Evolutionary conservation across 805 yeast species (phyloP), one percentile per base, ranked within the genome.

Genomic region (Metschnikowia kofuensis): DNA sequence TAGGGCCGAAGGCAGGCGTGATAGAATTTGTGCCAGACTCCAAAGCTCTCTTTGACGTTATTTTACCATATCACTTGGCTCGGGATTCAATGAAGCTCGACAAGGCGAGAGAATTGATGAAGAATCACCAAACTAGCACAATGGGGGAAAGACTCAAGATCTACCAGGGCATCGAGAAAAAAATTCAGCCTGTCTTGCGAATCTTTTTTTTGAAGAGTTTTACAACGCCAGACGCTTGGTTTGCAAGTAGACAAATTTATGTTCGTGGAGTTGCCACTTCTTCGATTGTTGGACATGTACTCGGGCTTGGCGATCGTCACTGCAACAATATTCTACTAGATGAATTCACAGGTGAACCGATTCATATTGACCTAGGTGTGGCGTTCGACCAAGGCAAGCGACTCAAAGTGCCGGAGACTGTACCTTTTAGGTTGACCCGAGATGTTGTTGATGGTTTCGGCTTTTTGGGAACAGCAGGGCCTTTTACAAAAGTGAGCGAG

Each of bases 251-350:
- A 35, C 72, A 78, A 21, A 66, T 69, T 1, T 94, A 89, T 63
- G 78, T 87, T 1, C 80, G 83, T 44, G 96, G 97, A 0, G 75
- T 89, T 1, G 97, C 97, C 0, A 79, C 89, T 0, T 78, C 86
- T 1, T 90, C 97, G 1, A 85, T 95, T 42, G 84, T 90, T 21
- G 99, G 99, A 0, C 77, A 88, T 64, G 74, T 94, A 12, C 70
- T 94, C 38, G 99, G 99, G 0, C 74, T 94, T 6, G 99, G 99
- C 6, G 99, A 94, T 64, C 74, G 99, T 29, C 99, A 94, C 66
- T 81, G 96, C 63, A 90, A 90, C 64, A 94, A 94, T 63, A 85
- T 94, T 35, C 66, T 94, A 41, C 62, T 94, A n/a, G 97, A 94
- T 64, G 74, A 75, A 42, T 60, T 64, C n/a, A 77, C 88, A 0